phyloP scores from a whole-genome alignment of 2,329 filamentous ascomycete species.

The Hypoxylon sp. region DNA sequence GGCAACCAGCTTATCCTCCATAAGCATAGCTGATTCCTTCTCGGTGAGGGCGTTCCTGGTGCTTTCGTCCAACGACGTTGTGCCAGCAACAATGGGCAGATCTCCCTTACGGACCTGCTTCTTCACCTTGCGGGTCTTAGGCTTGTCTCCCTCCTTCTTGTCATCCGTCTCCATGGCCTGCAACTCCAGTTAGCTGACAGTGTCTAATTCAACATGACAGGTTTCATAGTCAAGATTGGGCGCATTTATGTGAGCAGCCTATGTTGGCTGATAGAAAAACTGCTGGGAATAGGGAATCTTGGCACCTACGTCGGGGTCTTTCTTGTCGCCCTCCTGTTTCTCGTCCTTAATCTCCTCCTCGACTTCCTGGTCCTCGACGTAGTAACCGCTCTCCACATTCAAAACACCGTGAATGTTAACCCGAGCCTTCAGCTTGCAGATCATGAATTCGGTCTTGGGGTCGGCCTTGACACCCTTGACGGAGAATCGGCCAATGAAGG shows the following conservation, averaged over 20 bases:
- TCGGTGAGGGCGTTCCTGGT: conserved; percentile 75
- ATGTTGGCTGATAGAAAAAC: background rate
- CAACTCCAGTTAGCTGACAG: conserved; percentile 34
- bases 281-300: background rate
- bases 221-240: background rate
- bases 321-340: conserved; percentile 62
- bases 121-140: conserved; percentile 96
- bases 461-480: conserved; percentile 97
- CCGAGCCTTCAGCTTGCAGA: conserved; percentile 98
- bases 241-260: background rate
- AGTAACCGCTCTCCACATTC: conserved; percentile 97
- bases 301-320: conserved; percentile 76
- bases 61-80: conserved; percentile 76
- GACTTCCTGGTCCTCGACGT: conserved; percentile 95
- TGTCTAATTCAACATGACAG: background rate
- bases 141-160: conserved; percentile 67
- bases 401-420: conserved; percentile 96
- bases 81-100: conserved; percentile 84
- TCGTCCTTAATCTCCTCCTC: conserved; percentile 90
- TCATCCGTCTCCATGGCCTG: conserved; percentile 88
- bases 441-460: conserved; percentile 96
- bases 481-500: conserved; percentile 97
- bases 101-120: conserved; percentile 99
- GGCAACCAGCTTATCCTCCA: conserved; percentile 97
- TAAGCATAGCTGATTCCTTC: conserved; percentile 88